A percentile compares a stretch with the other conserved stretches of the same genome.
Conservation (phyloP, 306 rosid species). For the Hylodesmum podocarpum region DNA sequence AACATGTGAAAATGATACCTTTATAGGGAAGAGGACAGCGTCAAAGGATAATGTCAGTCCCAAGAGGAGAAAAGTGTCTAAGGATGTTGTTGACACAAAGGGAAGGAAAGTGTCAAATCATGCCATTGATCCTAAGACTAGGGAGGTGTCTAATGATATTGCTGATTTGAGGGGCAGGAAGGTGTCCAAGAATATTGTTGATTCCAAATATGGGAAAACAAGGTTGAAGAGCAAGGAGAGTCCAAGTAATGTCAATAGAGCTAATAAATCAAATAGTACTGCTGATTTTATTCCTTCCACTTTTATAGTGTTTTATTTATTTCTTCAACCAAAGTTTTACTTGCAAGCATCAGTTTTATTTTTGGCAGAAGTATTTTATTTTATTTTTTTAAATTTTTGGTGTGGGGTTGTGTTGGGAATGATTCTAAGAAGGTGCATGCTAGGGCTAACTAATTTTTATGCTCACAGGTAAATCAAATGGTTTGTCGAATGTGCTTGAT, state of each 20-base stretch:
- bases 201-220: slow-evolving; percentile 22
- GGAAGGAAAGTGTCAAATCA: slow-evolving; percentile 3
- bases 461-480: slow-evolving; percentile 8
- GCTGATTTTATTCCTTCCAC: slow-evolving; percentile 10
- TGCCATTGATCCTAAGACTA: neutral
- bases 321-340: slow-evolving; percentile 12
- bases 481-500: slow-evolving; percentile 12
- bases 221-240: slow-evolving; percentile 39
- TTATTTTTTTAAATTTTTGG: too few species aligned
- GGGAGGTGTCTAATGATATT: neutral
- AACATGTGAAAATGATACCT: slow-evolving; percentile 37
- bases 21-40: slow-evolving; percentile 46
- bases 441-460: slow-evolving; percentile 22
- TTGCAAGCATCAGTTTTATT: neutral
- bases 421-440: neutral
- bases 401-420: neutral
- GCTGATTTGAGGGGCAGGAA: neutral
- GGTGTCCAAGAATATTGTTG: neutral
- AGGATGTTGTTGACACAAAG: neutral
- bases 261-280: slow-evolving; percentile 41
- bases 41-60: slow-evolving; percentile 7
- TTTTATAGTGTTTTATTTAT: neutral
- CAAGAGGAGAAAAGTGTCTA: neutral
- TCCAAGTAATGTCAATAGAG: slow-evolving; percentile 23
- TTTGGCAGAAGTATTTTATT: neutral